Evolutionary conservation across 2,329 filamentous ascomycete species (phyloP).

Genomic region (Huntiella decipiens): DNA sequence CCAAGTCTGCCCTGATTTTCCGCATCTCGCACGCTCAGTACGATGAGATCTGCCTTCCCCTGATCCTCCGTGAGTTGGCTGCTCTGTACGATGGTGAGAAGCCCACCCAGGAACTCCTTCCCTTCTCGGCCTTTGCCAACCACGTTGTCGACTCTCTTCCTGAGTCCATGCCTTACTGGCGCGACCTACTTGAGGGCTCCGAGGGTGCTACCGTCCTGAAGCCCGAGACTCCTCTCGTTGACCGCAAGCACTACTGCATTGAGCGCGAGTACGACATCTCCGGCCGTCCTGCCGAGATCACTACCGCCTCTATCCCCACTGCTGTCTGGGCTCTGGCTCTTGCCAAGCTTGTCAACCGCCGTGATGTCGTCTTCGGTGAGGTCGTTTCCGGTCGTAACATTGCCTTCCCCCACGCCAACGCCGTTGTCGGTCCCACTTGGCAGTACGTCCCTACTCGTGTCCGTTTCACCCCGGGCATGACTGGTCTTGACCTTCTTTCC

Average conservation of each 20-base stretch:
- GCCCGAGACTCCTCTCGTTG: constrained; percentile 21
- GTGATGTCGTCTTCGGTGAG: constrained; percentile 46
- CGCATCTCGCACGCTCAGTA: constrained; percentile 52
- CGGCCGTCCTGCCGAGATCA: constrained; percentile 33
- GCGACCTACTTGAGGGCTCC: constrained; percentile 35
- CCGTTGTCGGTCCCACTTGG: constrained; percentile 45
- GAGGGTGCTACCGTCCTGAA: constrained; percentile 23
- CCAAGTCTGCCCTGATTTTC: constrained; percentile 29
- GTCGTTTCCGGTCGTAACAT: constrained; percentile 46
- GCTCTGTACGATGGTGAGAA: constrained; percentile 21
- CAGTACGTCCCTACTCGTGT: constrained; percentile 48
- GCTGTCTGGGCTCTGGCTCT: constrained; percentile 47
- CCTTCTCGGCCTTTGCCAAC: constrained; percentile 28
- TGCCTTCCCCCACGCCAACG: constrained; percentile 29
- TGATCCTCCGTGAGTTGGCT: constrained; percentile 41
- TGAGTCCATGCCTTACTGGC: constrained; percentile 41
- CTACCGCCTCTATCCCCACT: constrained; percentile 45
- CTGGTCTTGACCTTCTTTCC: constrained; percentile 30
- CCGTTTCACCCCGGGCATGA: constrained; percentile 30
- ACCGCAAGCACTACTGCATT: constrained; percentile 23
- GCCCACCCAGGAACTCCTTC: constrained; percentile 15
- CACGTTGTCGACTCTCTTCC: constrained; percentile 25
- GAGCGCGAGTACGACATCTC: constrained; percentile 26
- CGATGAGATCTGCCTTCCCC: constrained; percentile 46
- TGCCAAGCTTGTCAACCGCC: constrained; percentile 29